phyloP scores from a whole-genome alignment of 208 protist genomes.

The Acanthamoeba quina region DNA sequence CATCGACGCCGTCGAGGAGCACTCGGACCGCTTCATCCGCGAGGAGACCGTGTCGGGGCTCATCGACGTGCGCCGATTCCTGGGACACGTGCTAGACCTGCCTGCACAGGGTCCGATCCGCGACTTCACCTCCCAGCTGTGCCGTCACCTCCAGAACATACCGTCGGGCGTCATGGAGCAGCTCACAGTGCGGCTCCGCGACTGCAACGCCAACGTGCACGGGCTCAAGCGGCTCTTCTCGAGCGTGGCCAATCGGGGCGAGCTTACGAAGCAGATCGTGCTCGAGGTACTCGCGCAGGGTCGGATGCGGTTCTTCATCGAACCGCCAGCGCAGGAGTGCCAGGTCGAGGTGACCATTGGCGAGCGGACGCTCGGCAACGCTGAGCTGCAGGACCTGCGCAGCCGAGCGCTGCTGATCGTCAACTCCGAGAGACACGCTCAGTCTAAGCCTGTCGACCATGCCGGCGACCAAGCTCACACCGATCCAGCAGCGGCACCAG shows the following conservation, averaged over 20 bases:
- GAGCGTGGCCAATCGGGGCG: conserved; percentile 14
- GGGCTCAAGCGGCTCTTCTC: conserved; percentile 27
- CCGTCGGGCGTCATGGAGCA: not conserved
- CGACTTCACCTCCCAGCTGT: not conserved
- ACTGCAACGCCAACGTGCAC: conserved; percentile 28
- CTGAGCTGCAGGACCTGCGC: conserved; percentile 13
- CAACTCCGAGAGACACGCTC: not conserved
- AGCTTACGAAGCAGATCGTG: conserved; percentile 21
- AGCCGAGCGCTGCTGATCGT: conserved; percentile 17
- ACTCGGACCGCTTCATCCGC: conserved; percentile 31
- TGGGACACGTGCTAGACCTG: not conserved
- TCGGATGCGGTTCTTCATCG: not conserved
- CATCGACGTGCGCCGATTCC: conserved; percentile 21
- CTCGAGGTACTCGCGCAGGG: not conserved
- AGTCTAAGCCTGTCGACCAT: too few relatives aligned
- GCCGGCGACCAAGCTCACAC: not conserved
- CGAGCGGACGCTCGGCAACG: not conserved
- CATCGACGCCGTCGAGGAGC: conserved; percentile 30
- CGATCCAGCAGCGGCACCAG: not conserved
- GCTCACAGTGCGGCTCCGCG: not conserved
- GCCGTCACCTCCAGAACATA: not conserved
- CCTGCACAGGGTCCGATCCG: not conserved
- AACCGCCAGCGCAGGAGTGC: not conserved
- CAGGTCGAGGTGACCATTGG: not conserved
- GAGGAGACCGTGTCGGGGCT: conserved; percentile 16